A percentile compares a stretch with the other conserved stretches of the same genome.
phyloP scores from a whole-genome alignment of 23 red algal genomes.

The Gracilaria vermiculophylla region DNA sequence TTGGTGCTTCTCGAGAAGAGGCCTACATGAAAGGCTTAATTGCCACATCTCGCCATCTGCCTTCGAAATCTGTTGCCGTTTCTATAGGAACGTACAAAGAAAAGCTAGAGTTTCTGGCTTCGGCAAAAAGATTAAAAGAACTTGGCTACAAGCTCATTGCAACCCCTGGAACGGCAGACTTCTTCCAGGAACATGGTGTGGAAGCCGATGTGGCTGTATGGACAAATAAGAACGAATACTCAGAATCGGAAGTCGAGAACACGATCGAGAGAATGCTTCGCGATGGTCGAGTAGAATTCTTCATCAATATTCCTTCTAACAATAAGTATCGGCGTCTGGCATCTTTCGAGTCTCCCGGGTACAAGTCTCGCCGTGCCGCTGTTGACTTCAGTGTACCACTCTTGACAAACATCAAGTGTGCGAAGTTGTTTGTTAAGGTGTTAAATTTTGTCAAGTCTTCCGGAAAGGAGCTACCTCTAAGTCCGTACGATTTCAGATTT shows the following conservation, averaged over 20 bases:
- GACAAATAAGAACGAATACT: slow-evolving; percentile 82
- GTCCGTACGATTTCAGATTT: slow-evolving; percentile 84
- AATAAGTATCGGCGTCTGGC: slow-evolving; percentile 91
- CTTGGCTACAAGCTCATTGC: slow-evolving; percentile 78
- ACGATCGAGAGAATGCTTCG: slow-evolving; percentile 87
- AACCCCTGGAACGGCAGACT: slow-evolving; percentile 97
- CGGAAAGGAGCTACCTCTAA: slow-evolving; percentile 42
- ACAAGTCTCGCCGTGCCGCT: slow-evolving; percentile 80
- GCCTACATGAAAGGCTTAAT: slow-evolving; percentile 93
- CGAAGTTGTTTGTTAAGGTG: slow-evolving; percentile 88
- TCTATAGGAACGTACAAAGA: slow-evolving; percentile 97
- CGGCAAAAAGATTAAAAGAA: slow-evolving; percentile 83
- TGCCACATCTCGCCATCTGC: slow-evolving; percentile 63
- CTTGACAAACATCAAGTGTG: slow-evolving; percentile 98
- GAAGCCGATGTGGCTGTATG: slow-evolving; percentile 78
- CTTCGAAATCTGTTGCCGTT: slow-evolving; percentile 65
- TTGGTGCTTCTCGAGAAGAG: slow-evolving; percentile 86
- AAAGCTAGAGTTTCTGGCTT: slow-evolving; percentile 98
- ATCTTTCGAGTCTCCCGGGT: slow-evolving; percentile 87
- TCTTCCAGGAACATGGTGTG: slow-evolving; percentile 92
- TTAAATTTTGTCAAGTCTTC: slow-evolving; percentile 43
- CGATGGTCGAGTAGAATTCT: slow-evolving; percentile 79
- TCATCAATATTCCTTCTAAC: slow-evolving; percentile 96
- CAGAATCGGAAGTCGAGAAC: slow-evolving; percentile 64
- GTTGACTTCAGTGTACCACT: slow-evolving; percentile 96